phyloP scores from a whole-genome alignment of 352 stramenopile genomes.

The Globisporangium solare region DNA sequence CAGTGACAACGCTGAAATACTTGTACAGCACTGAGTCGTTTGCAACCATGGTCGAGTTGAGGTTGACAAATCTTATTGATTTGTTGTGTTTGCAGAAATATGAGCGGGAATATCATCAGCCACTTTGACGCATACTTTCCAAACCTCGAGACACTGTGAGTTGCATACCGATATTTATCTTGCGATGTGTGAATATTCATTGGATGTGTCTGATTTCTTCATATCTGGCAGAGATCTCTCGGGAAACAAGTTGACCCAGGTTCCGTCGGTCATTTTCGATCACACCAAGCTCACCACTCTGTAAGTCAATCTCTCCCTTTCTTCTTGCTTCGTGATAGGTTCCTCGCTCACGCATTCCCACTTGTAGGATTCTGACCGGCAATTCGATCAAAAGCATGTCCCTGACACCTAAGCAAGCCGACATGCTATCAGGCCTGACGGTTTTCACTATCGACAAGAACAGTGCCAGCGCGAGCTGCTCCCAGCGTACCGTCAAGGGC shows the following conservation, averaged over 20 bases:
- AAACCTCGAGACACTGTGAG: not conserved
- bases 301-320: not conserved
- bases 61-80: not conserved
- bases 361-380: too few species aligned
- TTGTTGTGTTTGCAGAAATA: not conserved
- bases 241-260: not conserved
- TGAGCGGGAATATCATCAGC: not conserved
- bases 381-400: too few species aligned
- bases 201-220: not conserved
- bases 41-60: too few species aligned
- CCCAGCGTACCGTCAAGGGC: too few species aligned
- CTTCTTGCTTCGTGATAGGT: too few species aligned
- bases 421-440: too few species aligned
- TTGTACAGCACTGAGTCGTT: not conserved
- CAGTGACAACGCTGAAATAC: not conserved
- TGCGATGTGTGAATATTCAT: not conserved
- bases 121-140: slow-evolving; percentile 5
- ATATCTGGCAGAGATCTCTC: not conserved
- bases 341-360: too few species aligned
- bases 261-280: slow-evolving; percentile 5
- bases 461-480: too few species aligned
- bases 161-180: not conserved
- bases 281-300: slow-evolving; percentile 1
- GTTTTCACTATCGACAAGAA: too few species aligned
- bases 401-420: too few species aligned